These are phyloP conservation scores for Termitomyces sp. DNA, from an alignment of 768 basidiomycete species.

Conservation along the genomic window DNA sequence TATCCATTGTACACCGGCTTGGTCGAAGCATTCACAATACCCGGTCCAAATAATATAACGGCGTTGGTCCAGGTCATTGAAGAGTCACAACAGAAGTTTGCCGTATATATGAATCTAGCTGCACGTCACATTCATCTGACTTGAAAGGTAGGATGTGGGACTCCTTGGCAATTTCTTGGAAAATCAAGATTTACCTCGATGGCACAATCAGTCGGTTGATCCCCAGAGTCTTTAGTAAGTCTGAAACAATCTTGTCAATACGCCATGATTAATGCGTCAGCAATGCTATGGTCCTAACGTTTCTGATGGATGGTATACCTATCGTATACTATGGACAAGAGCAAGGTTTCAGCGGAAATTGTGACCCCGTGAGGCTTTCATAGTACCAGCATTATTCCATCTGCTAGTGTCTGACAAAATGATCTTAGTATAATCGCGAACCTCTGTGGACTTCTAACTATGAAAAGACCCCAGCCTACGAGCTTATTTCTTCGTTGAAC, in stretches of 20 bases:
- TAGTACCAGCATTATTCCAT: not conserved
- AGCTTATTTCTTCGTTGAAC: constrained; percentile 57
- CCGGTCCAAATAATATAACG: constrained; percentile 60
- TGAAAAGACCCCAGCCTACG: constrained; percentile 48
- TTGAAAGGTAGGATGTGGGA: constrained; percentile 27
- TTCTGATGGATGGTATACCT: constrained; percentile 80
- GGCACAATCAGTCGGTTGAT: constrained; percentile 68
- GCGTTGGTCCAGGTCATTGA: constrained; percentile 45
- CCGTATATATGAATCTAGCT: constrained; percentile 21
- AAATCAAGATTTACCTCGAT: constrained; percentile 73
- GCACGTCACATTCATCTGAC: not conserved
- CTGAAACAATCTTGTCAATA: not conserved
- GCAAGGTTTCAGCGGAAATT: constrained; percentile 57
- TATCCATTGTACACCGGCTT: constrained; percentile 66
- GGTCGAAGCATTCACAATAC: constrained; percentile 61
- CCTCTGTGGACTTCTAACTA: constrained; percentile 71
- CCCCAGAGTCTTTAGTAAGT: constrained; percentile 63
- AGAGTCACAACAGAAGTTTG: constrained; percentile 48
- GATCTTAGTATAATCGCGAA: constrained; percentile 60
- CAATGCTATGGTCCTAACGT: constrained; percentile 70
- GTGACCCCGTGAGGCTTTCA: constrained; percentile 51
- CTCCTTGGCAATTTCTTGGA: constrained; percentile 74
- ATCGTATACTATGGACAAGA: constrained; percentile 83
- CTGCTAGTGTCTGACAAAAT: not conserved
- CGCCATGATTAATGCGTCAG: constrained; percentile 21